A percentile compares a stretch with the other conserved stretches of the same genome.
These are phyloP conservation scores for Alternaria arbusti DNA, from an alignment of 2,329 filamentous ascomycete species.

Conservation along the genomic window DNA sequence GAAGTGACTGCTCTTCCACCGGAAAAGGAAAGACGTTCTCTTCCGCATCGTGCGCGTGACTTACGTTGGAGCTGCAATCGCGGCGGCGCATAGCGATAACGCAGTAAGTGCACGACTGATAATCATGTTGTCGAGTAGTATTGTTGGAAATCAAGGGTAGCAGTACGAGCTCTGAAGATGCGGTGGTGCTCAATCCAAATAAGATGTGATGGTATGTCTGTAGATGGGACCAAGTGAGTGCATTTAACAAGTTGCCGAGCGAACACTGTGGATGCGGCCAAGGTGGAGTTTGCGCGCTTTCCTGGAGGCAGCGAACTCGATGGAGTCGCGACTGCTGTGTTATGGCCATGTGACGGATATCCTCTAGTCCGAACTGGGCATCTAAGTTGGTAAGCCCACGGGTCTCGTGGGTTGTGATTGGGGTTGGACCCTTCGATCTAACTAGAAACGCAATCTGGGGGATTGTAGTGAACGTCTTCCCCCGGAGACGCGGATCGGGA, in stretches of 20 bases:
- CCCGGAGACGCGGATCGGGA: not conserved
- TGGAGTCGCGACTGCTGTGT: constrained; percentile 2
- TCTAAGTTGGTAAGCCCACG: constrained; percentile 13
- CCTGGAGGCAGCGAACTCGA: constrained; percentile 13
- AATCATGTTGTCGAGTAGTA: constrained; percentile 31
- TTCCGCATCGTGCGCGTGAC: constrained; percentile 12
- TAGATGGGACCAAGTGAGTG: constrained; percentile 9
- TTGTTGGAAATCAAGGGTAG: constrained; percentile 13
- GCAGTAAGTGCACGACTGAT: constrained; percentile 27
- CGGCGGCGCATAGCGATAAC: constrained; percentile 30
- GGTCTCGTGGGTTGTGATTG: constrained; percentile 6
- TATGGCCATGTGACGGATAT: constrained; percentile 3
- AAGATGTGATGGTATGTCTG: constrained; percentile 9
- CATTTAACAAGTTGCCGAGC: constrained; percentile 2
- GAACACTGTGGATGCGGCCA: constrained; percentile 5
- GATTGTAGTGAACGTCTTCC: not conserved
- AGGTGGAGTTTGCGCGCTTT: not conserved
- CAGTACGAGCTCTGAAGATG: constrained; percentile 10
- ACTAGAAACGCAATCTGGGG: not conserved
- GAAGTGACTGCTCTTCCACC: not conserved
- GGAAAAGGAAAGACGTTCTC: constrained; percentile 7
- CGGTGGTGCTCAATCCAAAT: constrained; percentile 12
- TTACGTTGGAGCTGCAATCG: constrained; percentile 41
- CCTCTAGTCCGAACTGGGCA: constrained; percentile 12
- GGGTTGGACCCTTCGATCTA: not conserved